phyloP scores from a whole-genome alignment of 306 rosid species.

The Albizia julibrissin region DNA sequence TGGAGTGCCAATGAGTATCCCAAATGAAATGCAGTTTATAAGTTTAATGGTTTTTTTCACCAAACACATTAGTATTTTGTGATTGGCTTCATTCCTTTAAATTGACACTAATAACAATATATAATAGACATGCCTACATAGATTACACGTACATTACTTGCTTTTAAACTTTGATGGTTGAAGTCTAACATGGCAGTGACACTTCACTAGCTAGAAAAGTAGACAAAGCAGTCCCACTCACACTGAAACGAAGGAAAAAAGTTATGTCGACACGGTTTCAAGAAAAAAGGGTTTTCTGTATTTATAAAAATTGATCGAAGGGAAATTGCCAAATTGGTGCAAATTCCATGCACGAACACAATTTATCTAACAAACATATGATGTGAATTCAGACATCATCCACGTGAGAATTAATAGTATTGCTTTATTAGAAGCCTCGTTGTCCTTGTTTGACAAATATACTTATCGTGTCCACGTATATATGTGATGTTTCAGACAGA shows the following conservation, averaged over 20 bases:
- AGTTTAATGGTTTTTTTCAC: too few relatives aligned
- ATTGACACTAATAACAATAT: not conserved
- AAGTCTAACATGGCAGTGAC: conserved; percentile 36
- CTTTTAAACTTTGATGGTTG: conserved; percentile 28
- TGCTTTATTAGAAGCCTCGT: conserved; percentile 14
- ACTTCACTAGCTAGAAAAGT: conserved; percentile 15
- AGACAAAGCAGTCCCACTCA: conserved; percentile 26
- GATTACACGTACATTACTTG: not conserved
- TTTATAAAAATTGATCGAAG: not conserved
- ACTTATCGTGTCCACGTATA: conserved; percentile 20
- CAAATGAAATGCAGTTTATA: too few relatives aligned
- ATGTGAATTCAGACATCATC: conserved; percentile 22
- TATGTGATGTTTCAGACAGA: conserved; percentile 31
- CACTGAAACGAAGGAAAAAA: conserved; percentile 4
- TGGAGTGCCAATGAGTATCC: too few relatives aligned
- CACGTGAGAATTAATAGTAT: conserved; percentile 33
- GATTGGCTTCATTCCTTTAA: too few relatives aligned
- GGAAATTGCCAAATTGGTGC: not conserved
- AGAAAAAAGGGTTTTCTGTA: not conserved
- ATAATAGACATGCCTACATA: not conserved
- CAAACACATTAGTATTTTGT: not conserved
- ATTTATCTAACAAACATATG: not conserved
- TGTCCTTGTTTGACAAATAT: not conserved
- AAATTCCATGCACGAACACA: conserved; percentile 9
- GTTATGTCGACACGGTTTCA: not conserved